These are phyloP conservation scores for maize (Zea mays) DNA, from an alignment of 176 grass and related monocot species.

Conservation along the genomic window Zm-B73-REFERENCE-NAM-5.0 NC_050096.1:267325001-267325500, in stretches of 20 bases:
- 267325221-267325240: conserved; percentile 10
- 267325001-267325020: not conserved
- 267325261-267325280: not conserved
- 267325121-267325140: not conserved
- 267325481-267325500: not conserved
- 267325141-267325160: not conserved
- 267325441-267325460: not conserved
- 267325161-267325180: not conserved
- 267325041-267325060: not conserved
- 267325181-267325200: not conserved
- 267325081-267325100: not conserved
- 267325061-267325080: not conserved
- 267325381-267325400: not conserved
- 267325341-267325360: not conserved
- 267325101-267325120: not conserved
- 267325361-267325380: not conserved
- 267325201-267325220: not conserved
- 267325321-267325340: not conserved
- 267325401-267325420: not conserved
- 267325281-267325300: not conserved
- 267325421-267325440: not conserved
- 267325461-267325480: conserved; percentile 5
- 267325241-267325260: not conserved
- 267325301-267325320: not conserved
- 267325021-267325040: not conserved